A percentile compares a stretch with the other conserved stretches of the same genome.
Evolutionary conservation across 139 green algal species (phyloP).

Genomic region (Bryopsis sp.): DNA sequence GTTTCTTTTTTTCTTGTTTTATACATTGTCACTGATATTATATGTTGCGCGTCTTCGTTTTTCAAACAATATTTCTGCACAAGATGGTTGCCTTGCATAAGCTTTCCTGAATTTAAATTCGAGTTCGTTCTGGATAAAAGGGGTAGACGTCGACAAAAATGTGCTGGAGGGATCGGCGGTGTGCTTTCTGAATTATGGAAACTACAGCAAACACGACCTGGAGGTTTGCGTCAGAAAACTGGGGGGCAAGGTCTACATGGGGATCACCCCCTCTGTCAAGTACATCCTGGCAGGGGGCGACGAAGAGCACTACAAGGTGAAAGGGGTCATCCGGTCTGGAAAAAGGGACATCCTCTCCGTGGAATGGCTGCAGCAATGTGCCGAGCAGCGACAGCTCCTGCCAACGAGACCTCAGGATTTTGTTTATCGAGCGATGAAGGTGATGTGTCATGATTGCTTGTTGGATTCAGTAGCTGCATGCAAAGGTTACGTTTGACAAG

Average conservation of each 20-base stretch:
- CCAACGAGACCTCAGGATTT: neutral
- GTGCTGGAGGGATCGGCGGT: slow-evolving; percentile 3
- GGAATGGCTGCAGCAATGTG: slow-evolving; percentile 14
- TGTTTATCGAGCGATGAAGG: neutral
- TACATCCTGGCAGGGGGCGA: neutral
- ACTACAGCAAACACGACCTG: slow-evolving; percentile 10
- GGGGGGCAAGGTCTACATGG: slow-evolving; percentile 10
- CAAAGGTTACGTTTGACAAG: too few relatives aligned
- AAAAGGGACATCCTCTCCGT: slow-evolving; percentile 7
- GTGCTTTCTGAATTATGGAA: slow-evolving; percentile 10
- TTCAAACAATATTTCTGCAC: too few relatives aligned
- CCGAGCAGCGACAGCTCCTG: neutral
- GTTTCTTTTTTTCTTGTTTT: too few relatives aligned
- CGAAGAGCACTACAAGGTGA: neutral
- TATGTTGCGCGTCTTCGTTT: too few relatives aligned
- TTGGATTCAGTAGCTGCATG: too few relatives aligned
- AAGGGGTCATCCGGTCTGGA: neutral
- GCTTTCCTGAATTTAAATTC: too few relatives aligned
- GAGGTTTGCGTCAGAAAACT: neutral
- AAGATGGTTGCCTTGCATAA: too few relatives aligned
- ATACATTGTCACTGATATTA: too few relatives aligned
- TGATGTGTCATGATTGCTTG: too few relatives aligned
- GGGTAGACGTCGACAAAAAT: neutral
- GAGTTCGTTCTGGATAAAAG: too few relatives aligned
- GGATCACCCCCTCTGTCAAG: neutral